Conservation (phyloP, 495 filamentous ascomycete genomes). For the Sabuloglossum arenarium region DNA sequence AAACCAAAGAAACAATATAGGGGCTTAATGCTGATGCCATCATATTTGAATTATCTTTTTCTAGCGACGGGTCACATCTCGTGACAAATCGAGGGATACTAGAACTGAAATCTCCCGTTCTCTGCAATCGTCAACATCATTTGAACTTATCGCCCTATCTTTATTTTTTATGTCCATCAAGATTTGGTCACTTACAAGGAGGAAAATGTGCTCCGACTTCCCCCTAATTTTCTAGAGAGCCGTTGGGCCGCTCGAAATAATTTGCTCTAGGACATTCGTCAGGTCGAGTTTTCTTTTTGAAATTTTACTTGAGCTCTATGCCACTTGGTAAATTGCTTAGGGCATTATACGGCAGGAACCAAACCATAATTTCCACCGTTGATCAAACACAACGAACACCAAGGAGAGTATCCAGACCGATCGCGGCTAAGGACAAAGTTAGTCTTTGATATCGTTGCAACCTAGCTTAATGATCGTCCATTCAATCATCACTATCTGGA, state of each 20-base stretch:
- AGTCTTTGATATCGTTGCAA: too few relatives aligned
- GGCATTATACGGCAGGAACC: too few relatives aligned
- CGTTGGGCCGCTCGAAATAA: conserved; percentile 1
- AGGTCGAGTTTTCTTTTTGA: conserved; percentile 3
- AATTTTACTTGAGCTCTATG: not conserved
- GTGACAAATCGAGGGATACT: not conserved
- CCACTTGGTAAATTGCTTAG: not conserved
- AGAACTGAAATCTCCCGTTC: not conserved
- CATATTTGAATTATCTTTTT: not conserved
- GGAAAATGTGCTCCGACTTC: conserved; percentile 2
- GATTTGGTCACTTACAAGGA: not conserved
- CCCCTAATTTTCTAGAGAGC: conserved; percentile 4
- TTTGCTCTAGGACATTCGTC: conserved; percentile 7
- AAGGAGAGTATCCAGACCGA: too few relatives aligned
- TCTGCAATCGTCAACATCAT: not conserved
- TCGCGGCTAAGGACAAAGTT: too few relatives aligned
- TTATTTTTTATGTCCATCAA: not conserved
- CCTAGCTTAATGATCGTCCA: too few relatives aligned
- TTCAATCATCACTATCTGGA: too few relatives aligned
- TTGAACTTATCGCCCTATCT: not conserved
- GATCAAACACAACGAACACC: too few relatives aligned
- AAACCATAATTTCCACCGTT: too few relatives aligned
- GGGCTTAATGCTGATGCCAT: not conserved
- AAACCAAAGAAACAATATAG: not conserved
- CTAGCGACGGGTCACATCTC: not conserved